Conservation (phyloP, 306 rosid species). For the Begonia loranthoides region DNA sequence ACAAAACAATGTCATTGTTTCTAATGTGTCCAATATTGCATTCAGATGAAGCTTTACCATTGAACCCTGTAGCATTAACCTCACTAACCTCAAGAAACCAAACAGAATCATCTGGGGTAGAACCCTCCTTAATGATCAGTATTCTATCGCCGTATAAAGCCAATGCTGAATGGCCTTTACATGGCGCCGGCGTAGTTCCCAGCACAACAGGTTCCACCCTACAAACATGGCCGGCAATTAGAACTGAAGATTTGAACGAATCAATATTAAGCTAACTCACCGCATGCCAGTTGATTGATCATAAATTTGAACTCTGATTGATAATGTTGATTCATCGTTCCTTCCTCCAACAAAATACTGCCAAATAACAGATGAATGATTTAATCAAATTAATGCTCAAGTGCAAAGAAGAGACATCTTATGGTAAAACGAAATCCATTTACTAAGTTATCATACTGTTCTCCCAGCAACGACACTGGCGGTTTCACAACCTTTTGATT, state of each 20-base stretch:
- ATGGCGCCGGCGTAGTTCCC: no score
- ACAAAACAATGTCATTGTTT: no score
- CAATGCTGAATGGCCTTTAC: no score
- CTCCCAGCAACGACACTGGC: slow-evolving; percentile 33
- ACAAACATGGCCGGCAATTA: no score
- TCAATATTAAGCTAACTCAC: slow-evolving; percentile 29
- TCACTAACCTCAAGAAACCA: no score
- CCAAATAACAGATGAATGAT: slow-evolving; percentile 36
- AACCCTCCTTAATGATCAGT: no score
- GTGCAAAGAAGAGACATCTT: background rate
- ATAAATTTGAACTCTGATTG: slow-evolving; percentile 60
- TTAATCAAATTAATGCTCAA: background rate
- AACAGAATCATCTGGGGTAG: no score
- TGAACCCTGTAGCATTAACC: no score
- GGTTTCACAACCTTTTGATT: slow-evolving; percentile 35
- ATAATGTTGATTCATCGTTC: slow-evolving; percentile 47
- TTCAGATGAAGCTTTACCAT: no score
- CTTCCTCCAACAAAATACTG: slow-evolving; percentile 89
- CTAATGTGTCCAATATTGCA: background rate
- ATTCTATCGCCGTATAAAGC: no score
- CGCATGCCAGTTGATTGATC: slow-evolving; percentile 51
- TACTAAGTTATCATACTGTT: slow-evolving; percentile 43
- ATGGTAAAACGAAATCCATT: slow-evolving; percentile 17
- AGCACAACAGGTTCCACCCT: no score
- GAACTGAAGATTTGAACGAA: no score